phyloP scores from a whole-genome alignment of 768 basidiomycete genomes.

The Calocybe gangraenosa region DNA sequence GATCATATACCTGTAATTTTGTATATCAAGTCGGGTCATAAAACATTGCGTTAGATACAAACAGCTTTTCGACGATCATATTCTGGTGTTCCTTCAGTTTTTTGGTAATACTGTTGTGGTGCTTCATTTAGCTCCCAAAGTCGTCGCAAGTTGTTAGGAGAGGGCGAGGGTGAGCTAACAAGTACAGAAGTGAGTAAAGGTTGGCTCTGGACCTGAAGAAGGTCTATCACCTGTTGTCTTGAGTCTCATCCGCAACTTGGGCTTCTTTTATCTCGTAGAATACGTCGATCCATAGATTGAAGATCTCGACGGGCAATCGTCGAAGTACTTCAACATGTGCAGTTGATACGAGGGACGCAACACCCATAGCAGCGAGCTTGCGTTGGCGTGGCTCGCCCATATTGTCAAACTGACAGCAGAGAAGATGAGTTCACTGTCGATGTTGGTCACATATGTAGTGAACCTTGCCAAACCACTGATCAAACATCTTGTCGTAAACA shows the following conservation, averaged over 20 bases:
- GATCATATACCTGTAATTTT: slow-evolving; percentile 53
- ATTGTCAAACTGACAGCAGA: slow-evolving; percentile 68
- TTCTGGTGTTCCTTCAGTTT: slow-evolving; percentile 70
- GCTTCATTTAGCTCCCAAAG: slow-evolving; percentile 71
- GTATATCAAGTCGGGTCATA: slow-evolving; percentile 7
- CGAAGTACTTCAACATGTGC: slow-evolving; percentile 69
- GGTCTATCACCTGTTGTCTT: slow-evolving; percentile 28
- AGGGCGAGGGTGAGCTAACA: slow-evolving; percentile 21
- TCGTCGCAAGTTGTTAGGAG: slow-evolving; percentile 43
- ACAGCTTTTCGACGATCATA: slow-evolving; percentile 73
- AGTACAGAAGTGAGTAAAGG: slow-evolving; percentile 10
- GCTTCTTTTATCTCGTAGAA: slow-evolving; percentile 84
- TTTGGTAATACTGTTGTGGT: slow-evolving; percentile 54
- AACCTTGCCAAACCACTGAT: slow-evolving; percentile 79
- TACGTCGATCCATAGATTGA: slow-evolving; percentile 87
- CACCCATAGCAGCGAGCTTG: slow-evolving; percentile 81
- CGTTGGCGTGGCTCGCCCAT: slow-evolving; percentile 84
- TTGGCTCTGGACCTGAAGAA: neutral
- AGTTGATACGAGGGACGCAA: slow-evolving; percentile 73
- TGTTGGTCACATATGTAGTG: neutral
- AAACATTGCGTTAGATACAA: slow-evolving; percentile 19
- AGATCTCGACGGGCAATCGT: slow-evolving; percentile 69
- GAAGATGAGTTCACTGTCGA: slow-evolving; percentile 4
- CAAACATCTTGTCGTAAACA: slow-evolving; percentile 63
- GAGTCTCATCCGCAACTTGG: slow-evolving; percentile 28